Percentiles rank a stretch among this genome's conserved stretches.
Conservation (phyloP, 495 filamentous ascomycete species). For the Sordaria brevicollis region DNA sequence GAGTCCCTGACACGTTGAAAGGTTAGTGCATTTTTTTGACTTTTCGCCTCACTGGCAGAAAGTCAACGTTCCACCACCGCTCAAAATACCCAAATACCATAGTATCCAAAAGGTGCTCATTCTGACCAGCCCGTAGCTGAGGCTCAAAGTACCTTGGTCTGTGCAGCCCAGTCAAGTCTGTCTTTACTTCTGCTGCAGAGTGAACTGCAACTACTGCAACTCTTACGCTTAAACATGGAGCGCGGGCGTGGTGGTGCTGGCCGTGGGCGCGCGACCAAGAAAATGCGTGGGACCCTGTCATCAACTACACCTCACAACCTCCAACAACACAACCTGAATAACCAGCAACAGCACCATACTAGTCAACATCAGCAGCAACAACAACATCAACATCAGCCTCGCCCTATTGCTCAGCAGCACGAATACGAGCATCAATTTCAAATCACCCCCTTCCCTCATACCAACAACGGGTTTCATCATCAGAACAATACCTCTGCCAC, state of each 20-base stretch:
- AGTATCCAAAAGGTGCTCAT: not conserved
- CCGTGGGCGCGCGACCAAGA: slow-evolving; percentile 23
- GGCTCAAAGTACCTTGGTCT: not conserved
- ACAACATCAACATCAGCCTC: slow-evolving; percentile 4
- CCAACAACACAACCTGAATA: not conserved
- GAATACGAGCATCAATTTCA: not conserved
- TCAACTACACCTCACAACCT: slow-evolving; percentile 9
- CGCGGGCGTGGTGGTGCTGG: slow-evolving; percentile 21
- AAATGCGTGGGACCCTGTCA: slow-evolving; percentile 14
- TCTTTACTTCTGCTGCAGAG: not conserved
- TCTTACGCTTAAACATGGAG: slow-evolving; percentile 16
- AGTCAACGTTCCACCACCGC: not conserved
- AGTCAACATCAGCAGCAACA: not conserved
- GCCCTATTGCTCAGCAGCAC: not conserved
- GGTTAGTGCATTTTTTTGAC: slow-evolving; percentile 19
- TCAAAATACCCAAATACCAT: not conserved
- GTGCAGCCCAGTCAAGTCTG: not conserved
- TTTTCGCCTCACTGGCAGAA: slow-evolving; percentile 23
- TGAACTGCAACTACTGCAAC: slow-evolving; percentile 20
- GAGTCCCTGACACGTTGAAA: slow-evolving; percentile 23
- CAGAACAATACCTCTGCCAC: not conserved
- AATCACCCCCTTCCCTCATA: not conserved
- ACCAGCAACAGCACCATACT: too few species aligned
- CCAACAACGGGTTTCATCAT: not conserved
- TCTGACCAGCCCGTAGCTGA: not conserved